These are phyloP conservation scores for Sphaceloma murrayae DNA, from an alignment of 2,329 filamentous ascomycete species.

Conservation along the genomic window DNA sequence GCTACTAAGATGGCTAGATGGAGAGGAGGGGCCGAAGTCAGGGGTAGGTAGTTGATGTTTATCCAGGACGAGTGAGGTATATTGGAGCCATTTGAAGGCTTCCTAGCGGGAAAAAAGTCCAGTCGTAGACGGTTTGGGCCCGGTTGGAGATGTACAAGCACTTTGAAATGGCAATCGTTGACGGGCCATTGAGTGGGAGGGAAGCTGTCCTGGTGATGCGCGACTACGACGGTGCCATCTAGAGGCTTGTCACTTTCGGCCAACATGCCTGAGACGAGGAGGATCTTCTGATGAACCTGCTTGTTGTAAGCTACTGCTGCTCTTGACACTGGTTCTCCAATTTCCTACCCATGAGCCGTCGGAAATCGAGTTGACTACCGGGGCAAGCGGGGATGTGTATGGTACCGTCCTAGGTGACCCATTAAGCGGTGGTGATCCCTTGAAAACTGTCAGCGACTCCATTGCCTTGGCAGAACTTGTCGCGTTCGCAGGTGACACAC, in stretches of 20 bases:
- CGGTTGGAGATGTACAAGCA: constrained; percentile 77
- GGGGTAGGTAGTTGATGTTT: constrained; percentile 75
- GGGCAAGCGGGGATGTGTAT: constrained; percentile 67
- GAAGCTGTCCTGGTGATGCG: constrained; percentile 75
- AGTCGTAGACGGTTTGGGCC: constrained; percentile 82
- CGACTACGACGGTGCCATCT: constrained; percentile 71
- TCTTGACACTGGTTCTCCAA: too few species aligned
- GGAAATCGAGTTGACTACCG: constrained; percentile 65
- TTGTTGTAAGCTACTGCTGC: too few species aligned
- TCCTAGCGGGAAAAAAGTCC: constrained; percentile 51
- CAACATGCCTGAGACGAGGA: constrained; percentile 72
- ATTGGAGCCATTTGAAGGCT: constrained; percentile 53
- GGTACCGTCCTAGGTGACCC: constrained; percentile 28
- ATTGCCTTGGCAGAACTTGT: neutral
- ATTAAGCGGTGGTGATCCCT: constrained; percentile 39
- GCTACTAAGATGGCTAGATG: constrained; percentile 82
- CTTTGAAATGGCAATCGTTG: constrained; percentile 82
- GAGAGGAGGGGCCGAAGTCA: constrained; percentile 68
- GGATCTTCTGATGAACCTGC: constrained; percentile 86
- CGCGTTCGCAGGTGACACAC: constrained; percentile 19
- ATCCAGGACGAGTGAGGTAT: constrained; percentile 72
- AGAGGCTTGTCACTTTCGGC: constrained; percentile 62
- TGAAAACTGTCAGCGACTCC: constrained; percentile 14
- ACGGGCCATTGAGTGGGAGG: constrained; percentile 81
- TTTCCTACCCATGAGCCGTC: constrained; percentile 72